A percentile compares a stretch with the other conserved stretches of the same genome.
Evolutionary conservation across 176 grass and related monocot species (phyloP).

Genomic region (Oryza officinalis): DNA sequence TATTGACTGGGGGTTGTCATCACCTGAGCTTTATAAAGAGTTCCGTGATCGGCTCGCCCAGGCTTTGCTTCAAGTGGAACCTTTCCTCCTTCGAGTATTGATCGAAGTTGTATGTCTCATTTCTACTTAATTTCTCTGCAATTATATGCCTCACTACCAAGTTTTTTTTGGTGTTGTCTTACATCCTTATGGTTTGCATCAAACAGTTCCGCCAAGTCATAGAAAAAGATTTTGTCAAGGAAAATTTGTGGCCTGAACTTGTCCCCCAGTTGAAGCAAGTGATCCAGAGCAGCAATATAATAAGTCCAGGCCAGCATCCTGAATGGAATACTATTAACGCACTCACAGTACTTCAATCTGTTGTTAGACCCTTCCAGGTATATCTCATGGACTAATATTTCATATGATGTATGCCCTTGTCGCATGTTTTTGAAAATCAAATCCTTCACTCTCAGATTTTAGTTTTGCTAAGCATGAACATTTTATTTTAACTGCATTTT

Average conservation of each 20-base stretch:
- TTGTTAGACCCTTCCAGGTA: constrained; percentile 85
- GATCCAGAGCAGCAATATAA: constrained; percentile 66
- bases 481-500: neutral
- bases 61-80: constrained; percentile 59
- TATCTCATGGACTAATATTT: constrained; percentile 1
- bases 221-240: constrained; percentile 76
- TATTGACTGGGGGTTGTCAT: constrained; percentile 37
- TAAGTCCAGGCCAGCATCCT: constrained; percentile 53
- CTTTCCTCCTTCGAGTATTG: constrained; percentile 67
- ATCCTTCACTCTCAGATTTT: neutral
- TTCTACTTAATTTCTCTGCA: neutral
- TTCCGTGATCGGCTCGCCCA: constrained; percentile 61
- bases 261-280: constrained; percentile 68
- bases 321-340: constrained; percentile 87
- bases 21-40: constrained; percentile 43
- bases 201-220: constrained; percentile 61
- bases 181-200: constrained; percentile 21
- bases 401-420: neutral
- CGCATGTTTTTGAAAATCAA: neutral
- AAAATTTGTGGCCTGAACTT: constrained; percentile 84
- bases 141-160: neutral
- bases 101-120: constrained; percentile 68
- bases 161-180: neutral
- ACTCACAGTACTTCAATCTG: constrained; percentile 66
- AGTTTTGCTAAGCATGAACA: constrained; percentile 10